A percentile compares a stretch with the other conserved stretches of the same genome.
These are phyloP conservation scores for Paraphaeosphaeria minitans DNA, from an alignment of 2,329 filamentous ascomycete species.

Conservation along the genomic window DNA sequence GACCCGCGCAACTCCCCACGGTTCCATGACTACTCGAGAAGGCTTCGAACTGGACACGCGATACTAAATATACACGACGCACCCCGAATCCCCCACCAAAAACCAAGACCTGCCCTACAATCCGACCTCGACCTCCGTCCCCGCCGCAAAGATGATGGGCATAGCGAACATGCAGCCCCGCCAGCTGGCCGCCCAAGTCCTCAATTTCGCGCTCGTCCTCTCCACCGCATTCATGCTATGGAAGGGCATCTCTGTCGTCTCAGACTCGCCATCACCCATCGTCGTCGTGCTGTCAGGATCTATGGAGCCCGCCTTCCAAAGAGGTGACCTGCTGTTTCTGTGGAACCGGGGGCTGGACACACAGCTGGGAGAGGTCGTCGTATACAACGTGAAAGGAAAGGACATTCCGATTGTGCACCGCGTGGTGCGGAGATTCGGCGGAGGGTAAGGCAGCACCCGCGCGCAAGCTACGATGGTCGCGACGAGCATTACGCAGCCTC, in stretches of 20 bases:
- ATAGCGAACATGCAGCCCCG: slow-evolving; percentile 73
- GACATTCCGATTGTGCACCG: slow-evolving; percentile 98
- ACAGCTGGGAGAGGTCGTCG: slow-evolving; percentile 73
- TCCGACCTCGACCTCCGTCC: background rate
- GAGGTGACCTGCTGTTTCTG: slow-evolving; percentile 75
- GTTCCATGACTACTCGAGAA: background rate
- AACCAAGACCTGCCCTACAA: background rate
- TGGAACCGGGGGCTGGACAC: slow-evolving; percentile 73
- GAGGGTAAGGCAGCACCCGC: slow-evolving; percentile 52
- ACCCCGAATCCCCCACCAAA: background rate
- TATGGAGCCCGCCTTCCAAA: slow-evolving; percentile 83
- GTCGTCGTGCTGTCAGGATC: slow-evolving; percentile 84
- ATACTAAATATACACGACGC: background rate
- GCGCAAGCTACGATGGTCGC: background rate
- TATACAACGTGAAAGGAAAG: slow-evolving; percentile 88
- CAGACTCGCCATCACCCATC: slow-evolving; percentile 70
- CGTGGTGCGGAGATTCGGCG: slow-evolving; percentile 74
- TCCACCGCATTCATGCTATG: slow-evolving; percentile 90
- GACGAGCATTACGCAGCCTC: slow-evolving; percentile 10
- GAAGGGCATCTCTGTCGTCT: slow-evolving; percentile 83
- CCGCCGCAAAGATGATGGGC: slow-evolving; percentile 40
- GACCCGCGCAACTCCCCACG: slow-evolving; percentile 1
- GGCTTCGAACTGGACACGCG: background rate
- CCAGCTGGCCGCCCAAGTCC: slow-evolving; percentile 78
- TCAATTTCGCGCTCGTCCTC: slow-evolving; percentile 90